Evolutionary conservation across 495 filamentous ascomycete genomes (phyloP).

Genomic region (Penicillium malachiteum): DNA sequence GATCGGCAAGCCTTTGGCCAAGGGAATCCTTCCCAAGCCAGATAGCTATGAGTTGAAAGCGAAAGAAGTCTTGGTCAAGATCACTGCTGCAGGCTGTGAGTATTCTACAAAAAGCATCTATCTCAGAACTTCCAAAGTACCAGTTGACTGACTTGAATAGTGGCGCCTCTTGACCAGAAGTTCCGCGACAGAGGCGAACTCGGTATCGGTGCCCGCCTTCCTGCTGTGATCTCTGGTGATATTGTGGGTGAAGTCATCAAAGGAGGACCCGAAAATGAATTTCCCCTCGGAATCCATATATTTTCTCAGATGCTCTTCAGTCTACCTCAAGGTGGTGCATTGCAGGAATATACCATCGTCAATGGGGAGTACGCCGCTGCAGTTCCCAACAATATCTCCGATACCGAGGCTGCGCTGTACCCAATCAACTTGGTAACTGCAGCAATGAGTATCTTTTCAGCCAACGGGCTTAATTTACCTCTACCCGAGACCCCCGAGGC

Average conservation of each 20-base stretch:
- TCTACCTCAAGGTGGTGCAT: no score
- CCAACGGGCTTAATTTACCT: not conserved
- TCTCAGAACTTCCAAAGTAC: no score
- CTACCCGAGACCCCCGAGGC: not conserved
- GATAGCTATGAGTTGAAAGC: not conserved
- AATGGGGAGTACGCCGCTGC: not conserved
- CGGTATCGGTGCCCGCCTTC: not conserved
- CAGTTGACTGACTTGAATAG: no score
- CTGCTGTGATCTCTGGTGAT: not conserved
- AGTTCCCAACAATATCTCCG: not conserved
- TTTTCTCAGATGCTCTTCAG: not conserved
- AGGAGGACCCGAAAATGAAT: not conserved
- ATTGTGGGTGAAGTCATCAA: not conserved
- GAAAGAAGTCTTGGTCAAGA: not conserved
- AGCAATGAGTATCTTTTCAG: not conserved
- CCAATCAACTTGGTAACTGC: not conserved
- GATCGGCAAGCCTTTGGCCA: not conserved
- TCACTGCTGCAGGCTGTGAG: constrained; percentile 1
- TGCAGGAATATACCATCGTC: constrained; percentile 2
- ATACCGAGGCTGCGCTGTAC: not conserved
- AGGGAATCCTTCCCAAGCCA: not conserved
- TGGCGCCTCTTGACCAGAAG: not conserved
- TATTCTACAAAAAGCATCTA: not conserved
- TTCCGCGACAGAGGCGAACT: not conserved
- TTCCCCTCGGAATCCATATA: not conserved